Base-by-base conservation (phyloP, 208 protist genomes). In the Phytomonas sp. region DNA sequence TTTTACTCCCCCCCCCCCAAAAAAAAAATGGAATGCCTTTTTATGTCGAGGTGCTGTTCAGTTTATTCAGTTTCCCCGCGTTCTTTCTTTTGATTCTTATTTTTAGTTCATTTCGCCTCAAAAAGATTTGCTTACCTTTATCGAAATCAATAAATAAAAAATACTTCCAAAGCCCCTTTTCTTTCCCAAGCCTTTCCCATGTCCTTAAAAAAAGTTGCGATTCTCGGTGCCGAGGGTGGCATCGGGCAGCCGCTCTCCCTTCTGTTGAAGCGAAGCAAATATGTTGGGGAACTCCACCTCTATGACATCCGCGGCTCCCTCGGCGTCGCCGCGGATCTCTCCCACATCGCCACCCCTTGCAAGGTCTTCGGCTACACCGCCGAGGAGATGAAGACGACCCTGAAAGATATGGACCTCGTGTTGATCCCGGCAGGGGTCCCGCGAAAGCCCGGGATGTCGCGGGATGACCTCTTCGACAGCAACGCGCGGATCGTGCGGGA, bases 201-300 rank as follows among this genome's bases (percentile, higher is more conserved):
- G 23, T 33, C 65, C n/a, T 62, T 75, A 56, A 43, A 33, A 20
- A 66, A 73, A 56, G 94, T 98, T 30, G 92, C 92, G 43, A 93
- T 99, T 1, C 83, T 99, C 66, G 97, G 97, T 46, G 96, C 94
- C 51, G 93, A 88, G 28, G 96, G 97, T 74, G 97, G 97, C 68
- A 99, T 99, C 73, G 97, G 97, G 51, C 96, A 98, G 86, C 95
- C 97, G 23, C 84, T 99, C 20, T 96, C 94, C 5, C 79, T 99
- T 43, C 89, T 99, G 7, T 61, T 98, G 62, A 98, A 98, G 76
- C 78, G 71, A 72, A 79, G 76, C 60, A 81, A 79, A 0, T 79
- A 87, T n/a, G 90, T 96, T 30, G 83, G 77, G 0, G 66, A 76
- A n/a, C 83, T 98, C 23, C 78, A 79, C 37, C 82, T 96, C n/a